A percentile compares a stretch with the other conserved stretches of the same genome.
These are phyloP conservation scores for Mycena rebaudengoi DNA, from an alignment of 768 basidiomycete genomes.

Conservation along the genomic window DNA sequence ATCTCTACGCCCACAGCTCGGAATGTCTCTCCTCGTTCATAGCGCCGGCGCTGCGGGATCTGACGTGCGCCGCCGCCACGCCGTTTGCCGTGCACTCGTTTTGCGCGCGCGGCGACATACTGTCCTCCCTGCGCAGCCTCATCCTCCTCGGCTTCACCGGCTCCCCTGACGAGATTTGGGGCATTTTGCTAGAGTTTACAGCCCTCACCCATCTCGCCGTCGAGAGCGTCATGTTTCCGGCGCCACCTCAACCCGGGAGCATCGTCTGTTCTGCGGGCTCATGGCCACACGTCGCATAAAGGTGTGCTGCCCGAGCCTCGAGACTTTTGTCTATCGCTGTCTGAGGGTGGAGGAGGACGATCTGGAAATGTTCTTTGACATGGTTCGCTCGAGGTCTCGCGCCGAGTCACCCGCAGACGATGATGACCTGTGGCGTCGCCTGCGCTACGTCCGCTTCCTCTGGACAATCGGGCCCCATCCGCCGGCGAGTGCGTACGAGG, in stretches of 20 bases:
- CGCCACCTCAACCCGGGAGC: background rate
- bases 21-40: constrained; percentile 1
- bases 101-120: background rate
- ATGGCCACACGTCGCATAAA: background rate
- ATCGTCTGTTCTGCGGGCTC: background rate
- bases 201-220: background rate
- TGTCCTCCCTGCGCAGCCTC: constrained; percentile 6
- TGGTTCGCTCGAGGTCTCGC: constrained; percentile 1
- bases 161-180: background rate
- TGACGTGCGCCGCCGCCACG: constrained; percentile 1
- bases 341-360: constrained; percentile 1
- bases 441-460: constrained; percentile 2
- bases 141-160: background rate
- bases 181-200: background rate
- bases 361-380: constrained; percentile 1
- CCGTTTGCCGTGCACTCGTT: background rate
- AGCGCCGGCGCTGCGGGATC: background rate
- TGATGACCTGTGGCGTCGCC: constrained; percentile 1
- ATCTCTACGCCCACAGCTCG: constrained; percentile 1
- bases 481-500: constrained; percentile 1
- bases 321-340: constrained; percentile 1
- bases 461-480: background rate
- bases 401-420: background rate
- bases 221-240: background rate
- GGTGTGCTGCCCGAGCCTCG: constrained; percentile 1